phyloP scores from a whole-genome alignment of 805 yeast species.

The Candida insectorum region DNA sequence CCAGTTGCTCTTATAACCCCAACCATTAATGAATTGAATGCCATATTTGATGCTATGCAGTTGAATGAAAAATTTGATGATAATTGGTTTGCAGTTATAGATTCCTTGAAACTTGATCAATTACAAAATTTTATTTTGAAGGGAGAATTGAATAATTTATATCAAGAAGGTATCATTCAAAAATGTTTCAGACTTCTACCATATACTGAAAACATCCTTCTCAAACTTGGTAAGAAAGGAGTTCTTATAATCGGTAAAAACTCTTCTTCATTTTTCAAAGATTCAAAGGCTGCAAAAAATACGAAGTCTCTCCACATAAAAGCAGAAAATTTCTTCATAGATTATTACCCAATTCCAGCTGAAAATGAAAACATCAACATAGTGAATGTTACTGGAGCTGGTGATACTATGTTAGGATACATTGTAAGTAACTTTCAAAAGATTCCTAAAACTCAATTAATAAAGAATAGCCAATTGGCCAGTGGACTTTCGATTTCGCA shows the following conservation, averaged over 20 bases:
- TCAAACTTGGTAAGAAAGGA: constrained; percentile 70
- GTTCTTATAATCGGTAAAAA: constrained; percentile 34
- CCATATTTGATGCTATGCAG: constrained; percentile 51
- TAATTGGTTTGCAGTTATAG: constrained; percentile 74
- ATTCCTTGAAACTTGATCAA: constrained; percentile 43
- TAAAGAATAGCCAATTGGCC: constrained; percentile 38
- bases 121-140: constrained; percentile 30
- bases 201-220: constrained; percentile 58
- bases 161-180: constrained; percentile 52
- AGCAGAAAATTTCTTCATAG: constrained; percentile 53
- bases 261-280: constrained; percentile 21
- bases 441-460: constrained; percentile 18
- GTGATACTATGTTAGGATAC: constrained; percentile 75
- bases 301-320: constrained; percentile 15
- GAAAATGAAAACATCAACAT: constrained; percentile 32
- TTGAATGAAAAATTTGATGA: constrained; percentile 43
- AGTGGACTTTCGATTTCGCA: constrained; percentile 26
- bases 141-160: constrained; percentile 22
- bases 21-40: constrained; percentile 57
- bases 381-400: constrained; percentile 82
- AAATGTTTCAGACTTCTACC: constrained; percentile 74
- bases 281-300: constrained; percentile 22
- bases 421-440: constrained; percentile 34
- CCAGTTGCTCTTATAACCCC: constrained; percentile 59
- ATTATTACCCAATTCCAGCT: constrained; percentile 51